Evolutionary conservation across 805 yeast species (phyloP).

Genomic region (Cyberlindnera bimundalis): DNA sequence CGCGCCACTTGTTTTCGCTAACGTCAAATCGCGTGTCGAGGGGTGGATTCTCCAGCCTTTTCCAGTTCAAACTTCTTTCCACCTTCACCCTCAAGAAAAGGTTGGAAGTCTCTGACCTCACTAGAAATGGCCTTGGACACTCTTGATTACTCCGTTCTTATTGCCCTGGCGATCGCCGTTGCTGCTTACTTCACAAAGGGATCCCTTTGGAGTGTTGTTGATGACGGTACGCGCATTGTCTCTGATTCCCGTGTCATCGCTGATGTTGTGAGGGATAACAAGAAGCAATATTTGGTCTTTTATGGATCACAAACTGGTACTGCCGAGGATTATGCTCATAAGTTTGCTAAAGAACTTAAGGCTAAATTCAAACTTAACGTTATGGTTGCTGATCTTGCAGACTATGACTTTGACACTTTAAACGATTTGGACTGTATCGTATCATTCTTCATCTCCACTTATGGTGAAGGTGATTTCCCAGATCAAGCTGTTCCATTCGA

Average conservation of each 20-base stretch:
- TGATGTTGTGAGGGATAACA: slow-evolving; percentile 52
- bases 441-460: slow-evolving; percentile 83
- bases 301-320: slow-evolving; percentile 98
- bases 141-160: slow-evolving; percentile 65
- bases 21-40: slow-evolving; percentile 2
- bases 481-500: slow-evolving; percentile 86
- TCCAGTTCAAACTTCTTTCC: neutral
- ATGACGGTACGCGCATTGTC: slow-evolving; percentile 32
- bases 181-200: slow-evolving; percentile 68
- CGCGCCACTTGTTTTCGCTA: slow-evolving; percentile 1
- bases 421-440: slow-evolving; percentile 60
- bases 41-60: neutral
- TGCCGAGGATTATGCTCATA: slow-evolving; percentile 93
- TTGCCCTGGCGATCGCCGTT: slow-evolving; percentile 62
- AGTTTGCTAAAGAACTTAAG: slow-evolving; percentile 84
- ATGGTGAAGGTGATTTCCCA: slow-evolving; percentile 98
- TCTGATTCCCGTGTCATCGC: slow-evolving; percentile 53
- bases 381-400: slow-evolving; percentile 85
- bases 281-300: slow-evolving; percentile 75
- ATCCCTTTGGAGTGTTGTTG: slow-evolving; percentile 41
- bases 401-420: slow-evolving; percentile 78
- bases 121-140: slow-evolving; percentile 62
- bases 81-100: no score
- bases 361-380: slow-evolving; percentile 77
- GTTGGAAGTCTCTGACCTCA: neutral